A percentile compares a stretch with the other conserved stretches of the same genome.
These are phyloP conservation scores for Toxicodendron radicans DNA, from an alignment of 345 rosid species.

Conservation along the genomic window DNA sequence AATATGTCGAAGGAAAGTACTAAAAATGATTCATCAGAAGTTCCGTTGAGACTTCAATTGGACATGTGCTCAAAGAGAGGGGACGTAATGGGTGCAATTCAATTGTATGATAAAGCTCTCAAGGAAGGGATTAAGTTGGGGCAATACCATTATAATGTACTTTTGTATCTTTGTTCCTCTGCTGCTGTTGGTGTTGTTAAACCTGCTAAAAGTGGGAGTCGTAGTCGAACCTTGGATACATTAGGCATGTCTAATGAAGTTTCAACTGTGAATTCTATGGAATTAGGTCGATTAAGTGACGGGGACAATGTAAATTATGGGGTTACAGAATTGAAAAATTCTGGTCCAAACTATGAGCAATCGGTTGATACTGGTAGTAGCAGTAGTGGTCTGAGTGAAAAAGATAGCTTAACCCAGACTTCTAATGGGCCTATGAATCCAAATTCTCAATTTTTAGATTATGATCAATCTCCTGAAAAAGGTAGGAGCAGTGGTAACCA, in stretches of 20 bases:
- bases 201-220: slow-evolving; percentile 65
- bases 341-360: slow-evolving; percentile 10
- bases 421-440: slow-evolving; percentile 18
- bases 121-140: slow-evolving; percentile 40
- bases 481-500: slow-evolving; percentile 9
- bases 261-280: slow-evolving; percentile 6
- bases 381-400: slow-evolving; percentile 3
- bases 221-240: slow-evolving; percentile 29
- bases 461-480: slow-evolving; percentile 3
- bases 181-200: slow-evolving; percentile 62
- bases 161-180: slow-evolving; percentile 67
- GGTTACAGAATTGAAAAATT: slow-evolving; percentile 7
- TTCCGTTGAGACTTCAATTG: slow-evolving; percentile 32
- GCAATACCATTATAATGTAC: slow-evolving; percentile 55
- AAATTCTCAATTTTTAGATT: slow-evolving; percentile 18
- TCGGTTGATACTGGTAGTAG: background rate
- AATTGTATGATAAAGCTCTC: slow-evolving; percentile 47
- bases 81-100: slow-evolving; percentile 54
- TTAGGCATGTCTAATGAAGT: slow-evolving; percentile 23
- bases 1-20: slow-evolving; percentile 25
- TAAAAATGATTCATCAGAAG: slow-evolving; percentile 30
- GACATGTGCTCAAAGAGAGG: slow-evolving; percentile 68
- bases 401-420: slow-evolving; percentile 20
- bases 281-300: slow-evolving; percentile 15
- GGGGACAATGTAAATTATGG: slow-evolving; percentile 5